Evolutionary conservation across 148 eudicot genomes (phyloP).

Genomic region (Rhododendron simsii): DNA sequence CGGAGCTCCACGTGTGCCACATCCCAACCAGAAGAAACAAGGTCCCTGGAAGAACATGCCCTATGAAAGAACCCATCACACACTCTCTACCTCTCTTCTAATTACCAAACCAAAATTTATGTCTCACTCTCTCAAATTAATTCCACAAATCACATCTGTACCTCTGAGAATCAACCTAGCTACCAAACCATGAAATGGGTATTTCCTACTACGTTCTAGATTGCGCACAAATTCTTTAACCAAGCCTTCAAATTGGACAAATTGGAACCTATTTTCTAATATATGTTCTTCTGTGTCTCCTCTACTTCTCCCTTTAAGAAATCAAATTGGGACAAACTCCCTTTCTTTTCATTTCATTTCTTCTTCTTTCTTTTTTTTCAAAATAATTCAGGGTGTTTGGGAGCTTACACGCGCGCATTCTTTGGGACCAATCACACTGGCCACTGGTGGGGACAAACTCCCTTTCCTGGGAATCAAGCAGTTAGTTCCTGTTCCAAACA

Average conservation of each 20-base stretch:
- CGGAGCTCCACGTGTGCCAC: slow-evolving; percentile 84
- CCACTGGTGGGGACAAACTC: background rate
- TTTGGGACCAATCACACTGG: background rate
- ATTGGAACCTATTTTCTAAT: background rate
- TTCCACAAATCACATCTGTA: background rate
- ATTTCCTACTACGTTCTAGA: background rate
- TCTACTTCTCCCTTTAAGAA: background rate
- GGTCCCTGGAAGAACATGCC: slow-evolving; percentile 92
- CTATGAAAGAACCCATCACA: slow-evolving; percentile 85
- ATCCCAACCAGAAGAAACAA: slow-evolving; percentile 73
- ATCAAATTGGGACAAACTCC: background rate
- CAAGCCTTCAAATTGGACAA: background rate
- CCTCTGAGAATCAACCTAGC: background rate
- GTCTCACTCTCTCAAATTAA: background rate
- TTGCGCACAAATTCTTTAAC: background rate
- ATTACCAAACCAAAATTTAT: background rate
- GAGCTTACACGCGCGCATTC: background rate
- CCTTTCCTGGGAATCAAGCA: background rate
- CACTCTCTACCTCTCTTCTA: background rate
- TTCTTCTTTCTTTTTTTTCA: background rate
- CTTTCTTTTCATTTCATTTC: background rate
- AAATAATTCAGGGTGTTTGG: background rate
- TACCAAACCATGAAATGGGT: background rate
- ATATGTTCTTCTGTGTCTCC: background rate
- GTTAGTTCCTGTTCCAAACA: background rate